Evolutionary conservation across 192 early-diverging fungal species (phyloP).

Genomic region (Gigaspora rosea): DNA sequence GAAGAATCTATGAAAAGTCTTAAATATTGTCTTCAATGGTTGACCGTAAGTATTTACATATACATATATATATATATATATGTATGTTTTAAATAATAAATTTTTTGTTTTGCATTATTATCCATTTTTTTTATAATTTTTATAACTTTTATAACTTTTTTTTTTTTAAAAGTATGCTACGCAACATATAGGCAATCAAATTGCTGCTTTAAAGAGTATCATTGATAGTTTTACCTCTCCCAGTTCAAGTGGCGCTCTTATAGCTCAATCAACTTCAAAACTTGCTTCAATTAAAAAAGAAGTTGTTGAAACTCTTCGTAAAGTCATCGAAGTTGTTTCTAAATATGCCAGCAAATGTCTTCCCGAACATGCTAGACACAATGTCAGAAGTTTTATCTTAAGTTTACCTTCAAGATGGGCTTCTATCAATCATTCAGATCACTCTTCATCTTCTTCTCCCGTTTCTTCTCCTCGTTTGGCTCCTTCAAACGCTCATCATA

Average conservation of each 20-base stretch:
- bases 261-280: slow-evolving; percentile 41
- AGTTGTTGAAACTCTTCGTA: slow-evolving; percentile 78
- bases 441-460: slow-evolving; percentile 37
- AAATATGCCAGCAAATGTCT: slow-evolving; percentile 83
- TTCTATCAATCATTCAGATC: slow-evolving; percentile 46
- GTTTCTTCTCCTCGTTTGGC: slow-evolving; percentile 44
- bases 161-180: slow-evolving; percentile 65
- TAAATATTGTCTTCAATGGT: slow-evolving; percentile 87
- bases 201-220: slow-evolving; percentile 59
- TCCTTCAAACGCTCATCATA: slow-evolving; percentile 36
- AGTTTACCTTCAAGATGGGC: slow-evolving; percentile 80
- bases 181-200: slow-evolving; percentile 70
- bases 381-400: slow-evolving; percentile 79
- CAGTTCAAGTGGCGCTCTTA: slow-evolving; percentile 32
- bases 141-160: background rate
- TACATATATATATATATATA: background rate
- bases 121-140: background rate
- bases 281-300: slow-evolving; percentile 73
- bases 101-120: background rate
- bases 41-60: slow-evolving; percentile 50
- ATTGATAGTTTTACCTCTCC: slow-evolving; percentile 50
- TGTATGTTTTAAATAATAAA: background rate
- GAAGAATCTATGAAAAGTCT: slow-evolving; percentile 88
- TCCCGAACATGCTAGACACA: slow-evolving; percentile 76
- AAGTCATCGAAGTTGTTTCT: slow-evolving; percentile 85